Base-by-base conservation (phyloP, 2,329 filamentous ascomycete genomes). In the Stromatinia cepivora region DNA sequence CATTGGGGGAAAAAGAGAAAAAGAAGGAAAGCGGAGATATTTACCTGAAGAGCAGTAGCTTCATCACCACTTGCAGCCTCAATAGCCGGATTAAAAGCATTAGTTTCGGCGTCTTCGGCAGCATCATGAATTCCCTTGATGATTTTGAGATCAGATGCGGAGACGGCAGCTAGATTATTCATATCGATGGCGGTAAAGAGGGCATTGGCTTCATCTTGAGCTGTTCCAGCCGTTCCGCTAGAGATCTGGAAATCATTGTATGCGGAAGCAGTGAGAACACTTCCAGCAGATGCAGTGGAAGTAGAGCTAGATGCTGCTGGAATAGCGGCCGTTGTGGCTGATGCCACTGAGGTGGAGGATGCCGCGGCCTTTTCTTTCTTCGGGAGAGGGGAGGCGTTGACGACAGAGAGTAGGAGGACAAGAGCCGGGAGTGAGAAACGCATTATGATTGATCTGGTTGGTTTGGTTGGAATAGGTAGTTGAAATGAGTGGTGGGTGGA, bases 41-140 rank as follows among this genome's bases (percentile, higher is more conserved):
- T 52, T 75, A 81, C 81, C 79, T 84, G 79, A 17, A 87, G 81
- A 63, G 85, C 84, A 31, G 80, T 81, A 3, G 81, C 83, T 52
- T 79, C 81, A 59, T 79, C 81, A 13, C 82, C 84, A 13, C 75
- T 78, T 0, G 82, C 84, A 4, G 80, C 82, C 15, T 81, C 82
- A 68, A 87, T 84, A 17, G 85, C 85, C 1, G 82, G 76, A 73
- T 87, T 87, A 78, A 87, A 88, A 2, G 82, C 85, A 1, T 82
- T 77, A 0, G 75, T 79, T 75, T 87, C 86, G 2, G 85, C 85
- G 62, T 83, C 79, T 74, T 87, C 86, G 69, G 84, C 84, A 36
- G 84, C 84, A 64, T 80, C 76, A 72, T 86, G 85, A 71, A 85
- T 84, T 4, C 80, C 81, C 72, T 83, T 80, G 63, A 87, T 79